Percentiles rank a stretch among this genome's conserved stretches.
Conservation (phyloP, 371 early-diverging fungal genomes). For the Syncephalastrum contaminatum region DNA sequence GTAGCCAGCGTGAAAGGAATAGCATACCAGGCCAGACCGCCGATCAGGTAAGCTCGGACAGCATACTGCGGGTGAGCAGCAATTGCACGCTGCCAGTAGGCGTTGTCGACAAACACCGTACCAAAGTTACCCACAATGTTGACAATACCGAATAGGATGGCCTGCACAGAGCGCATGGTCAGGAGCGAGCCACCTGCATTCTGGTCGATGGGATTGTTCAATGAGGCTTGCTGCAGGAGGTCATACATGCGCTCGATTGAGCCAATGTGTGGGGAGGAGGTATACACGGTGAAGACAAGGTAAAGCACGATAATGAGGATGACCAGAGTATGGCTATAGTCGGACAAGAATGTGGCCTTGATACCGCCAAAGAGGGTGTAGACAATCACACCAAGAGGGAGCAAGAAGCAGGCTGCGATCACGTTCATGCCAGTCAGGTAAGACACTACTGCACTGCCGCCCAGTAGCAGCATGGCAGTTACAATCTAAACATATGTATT, state of each 20-base stretch:
- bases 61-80: constrained; percentile 66
- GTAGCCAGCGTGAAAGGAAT: constrained; percentile 74
- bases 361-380: constrained; percentile 71
- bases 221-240: constrained; percentile 49
- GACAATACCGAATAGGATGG: constrained; percentile 68
- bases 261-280: constrained; percentile 58
- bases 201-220: constrained; percentile 49
- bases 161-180: constrained; percentile 66
- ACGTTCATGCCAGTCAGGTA: constrained; percentile 68
- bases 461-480: constrained; percentile 68
- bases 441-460: constrained; percentile 67
- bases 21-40: constrained; percentile 71
- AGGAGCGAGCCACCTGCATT: constrained; percentile 64
- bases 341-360: constrained; percentile 72
- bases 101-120: constrained; percentile 73
- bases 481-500: constrained; percentile 39
- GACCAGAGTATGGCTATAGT: constrained; percentile 68
- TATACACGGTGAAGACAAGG: constrained; percentile 66
- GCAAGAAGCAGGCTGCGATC: constrained; percentile 63
- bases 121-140: constrained; percentile 76
- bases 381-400: constrained; percentile 66
- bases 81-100: constrained; percentile 73
- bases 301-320: constrained; percentile 66
- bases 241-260: constrained; percentile 67
- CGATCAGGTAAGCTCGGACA: constrained; percentile 67